Percentiles rank a stretch among this genome's conserved stretches.
Evolutionary conservation across 1,284 basidiomycete species (phyloP).

Genomic region (Ustilago cynodontis): DNA sequence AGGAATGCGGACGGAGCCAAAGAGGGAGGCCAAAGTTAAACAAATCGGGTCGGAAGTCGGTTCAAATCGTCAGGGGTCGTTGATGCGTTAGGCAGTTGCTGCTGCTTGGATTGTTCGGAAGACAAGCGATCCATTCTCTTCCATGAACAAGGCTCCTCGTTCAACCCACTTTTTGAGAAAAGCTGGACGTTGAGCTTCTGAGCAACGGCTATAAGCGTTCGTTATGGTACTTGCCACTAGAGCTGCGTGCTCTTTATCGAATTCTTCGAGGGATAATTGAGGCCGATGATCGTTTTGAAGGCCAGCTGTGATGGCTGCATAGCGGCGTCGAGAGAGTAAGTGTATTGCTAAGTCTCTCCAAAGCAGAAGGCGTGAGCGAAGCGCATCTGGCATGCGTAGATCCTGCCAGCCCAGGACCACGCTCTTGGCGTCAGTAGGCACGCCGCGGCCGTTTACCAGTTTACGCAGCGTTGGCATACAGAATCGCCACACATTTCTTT

Average conservation of each 20-base stretch:
- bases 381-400: neutral
- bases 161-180: neutral
- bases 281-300: slow-evolving; percentile 3
- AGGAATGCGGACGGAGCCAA: neutral
- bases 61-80: neutral
- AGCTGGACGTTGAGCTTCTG: neutral
- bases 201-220: neutral
- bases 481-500: neutral
- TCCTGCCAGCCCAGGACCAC: slow-evolving; percentile 5
- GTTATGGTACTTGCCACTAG: neutral
- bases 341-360: slow-evolving; percentile 2
- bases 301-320: neutral
- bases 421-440: neutral
- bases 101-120: neutral
- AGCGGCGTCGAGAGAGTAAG: neutral
- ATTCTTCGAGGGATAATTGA: neutral
- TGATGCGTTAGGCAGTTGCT: neutral
- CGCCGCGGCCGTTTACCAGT: neutral
- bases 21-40: neutral
- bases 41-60: neutral
- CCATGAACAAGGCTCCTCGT: neutral
- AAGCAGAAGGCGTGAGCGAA: neutral
- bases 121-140: neutral
- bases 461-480: neutral
- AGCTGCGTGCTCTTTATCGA: neutral